A percentile compares a stretch with the other conserved stretches of the same genome.
These are phyloP conservation scores for Pseudozyma hubeiensis DNA, from an alignment of 1,284 basidiomycete species.

Conservation along the genomic window DNA sequence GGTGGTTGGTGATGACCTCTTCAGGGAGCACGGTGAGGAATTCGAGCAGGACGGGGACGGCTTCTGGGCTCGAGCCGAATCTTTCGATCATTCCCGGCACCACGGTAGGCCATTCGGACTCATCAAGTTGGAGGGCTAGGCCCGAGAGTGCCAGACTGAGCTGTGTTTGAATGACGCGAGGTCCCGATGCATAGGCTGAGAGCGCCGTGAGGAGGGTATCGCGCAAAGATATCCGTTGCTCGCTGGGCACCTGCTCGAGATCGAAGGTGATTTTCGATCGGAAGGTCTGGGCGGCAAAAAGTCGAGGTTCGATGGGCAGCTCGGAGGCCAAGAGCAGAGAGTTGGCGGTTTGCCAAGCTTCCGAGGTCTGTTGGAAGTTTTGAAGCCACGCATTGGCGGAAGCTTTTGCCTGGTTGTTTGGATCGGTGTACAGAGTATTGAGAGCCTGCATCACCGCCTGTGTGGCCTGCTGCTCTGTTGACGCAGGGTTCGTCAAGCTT, in stretches of 20 bases:
- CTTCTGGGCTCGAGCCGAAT: constrained; percentile 85
- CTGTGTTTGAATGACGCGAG: constrained; percentile 87
- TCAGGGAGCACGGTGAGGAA: constrained; percentile 93
- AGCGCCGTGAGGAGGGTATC: constrained; percentile 88
- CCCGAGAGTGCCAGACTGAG: constrained; percentile 89
- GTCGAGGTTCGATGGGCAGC: constrained; percentile 81
- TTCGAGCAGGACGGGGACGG: constrained; percentile 85
- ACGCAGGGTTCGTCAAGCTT: constrained; percentile 18
- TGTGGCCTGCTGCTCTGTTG: constrained; percentile 44
- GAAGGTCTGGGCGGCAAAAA: constrained; percentile 97
- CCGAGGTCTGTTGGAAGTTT: constrained; percentile 74
- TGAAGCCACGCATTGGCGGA: constrained; percentile 71
- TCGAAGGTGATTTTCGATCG: constrained; percentile 95
- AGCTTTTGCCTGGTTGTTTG: constrained; percentile 84
- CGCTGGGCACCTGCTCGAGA: constrained; percentile 83
- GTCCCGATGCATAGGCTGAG: constrained; percentile 76
- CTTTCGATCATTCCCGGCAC: constrained; percentile 84
- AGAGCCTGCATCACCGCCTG: constrained; percentile 71
- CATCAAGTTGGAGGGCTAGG: constrained; percentile 88
- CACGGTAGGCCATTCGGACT: constrained; percentile 79
- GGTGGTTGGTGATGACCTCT: constrained; percentile 85
- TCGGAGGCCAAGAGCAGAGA: constrained; percentile 84
- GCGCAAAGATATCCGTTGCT: constrained; percentile 80
- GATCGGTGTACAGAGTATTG: constrained; percentile 73
- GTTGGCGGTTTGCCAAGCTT: constrained; percentile 97